A percentile compares a stretch with the other conserved stretches of the same genome.
Conservation (phyloP, 2,329 filamentous ascomycete species). For the Thermochaetoides dissita region DNA sequence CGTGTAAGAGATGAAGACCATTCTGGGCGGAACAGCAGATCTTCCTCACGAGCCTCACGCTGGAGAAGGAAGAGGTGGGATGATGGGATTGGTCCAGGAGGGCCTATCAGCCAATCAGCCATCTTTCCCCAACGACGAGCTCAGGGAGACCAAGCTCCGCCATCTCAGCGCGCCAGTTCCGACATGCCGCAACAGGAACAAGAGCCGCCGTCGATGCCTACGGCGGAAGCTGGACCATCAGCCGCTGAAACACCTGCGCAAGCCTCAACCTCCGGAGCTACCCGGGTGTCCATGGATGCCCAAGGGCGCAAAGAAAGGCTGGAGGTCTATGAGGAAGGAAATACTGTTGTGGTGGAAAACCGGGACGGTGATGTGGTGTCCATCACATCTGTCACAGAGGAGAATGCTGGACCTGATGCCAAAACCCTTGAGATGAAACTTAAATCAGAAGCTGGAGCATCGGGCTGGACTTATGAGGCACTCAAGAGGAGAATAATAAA, state of each 20-base stretch:
- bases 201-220: slow-evolving; percentile 3
- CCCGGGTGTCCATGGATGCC: too few species aligned
- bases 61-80: slow-evolving; percentile 57
- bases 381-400: slow-evolving; percentile 32
- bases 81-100: slow-evolving; percentile 62
- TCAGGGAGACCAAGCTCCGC: slow-evolving; percentile 9
- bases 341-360: slow-evolving; percentile 69
- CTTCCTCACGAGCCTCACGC: slow-evolving; percentile 45
- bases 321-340: slow-evolving; percentile 69
- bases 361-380: slow-evolving; percentile 73
- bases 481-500: slow-evolving; percentile 37
- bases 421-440: slow-evolving; percentile 20
- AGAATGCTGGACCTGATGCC: slow-evolving; percentile 12
- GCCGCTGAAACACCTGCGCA: slow-evolving; percentile 1
- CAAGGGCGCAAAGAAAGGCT: slow-evolving; percentile 19
- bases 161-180: neutral
- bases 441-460: slow-evolving; percentile 20
- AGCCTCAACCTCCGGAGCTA: neutral
- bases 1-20: slow-evolving; percentile 67
- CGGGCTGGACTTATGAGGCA: slow-evolving; percentile 29
- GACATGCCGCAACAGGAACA: slow-evolving; percentile 15
- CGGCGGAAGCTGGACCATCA: too few species aligned
- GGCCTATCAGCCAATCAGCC: slow-evolving; percentile 78
- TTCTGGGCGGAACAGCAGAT: slow-evolving; percentile 39
- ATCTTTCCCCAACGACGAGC: slow-evolving; percentile 53